Evolutionary conservation across 148 eudicot genomes (phyloP), one percentile per base, ranked within the genome.

Genomic region (Persicaria tinctoria): DNA sequence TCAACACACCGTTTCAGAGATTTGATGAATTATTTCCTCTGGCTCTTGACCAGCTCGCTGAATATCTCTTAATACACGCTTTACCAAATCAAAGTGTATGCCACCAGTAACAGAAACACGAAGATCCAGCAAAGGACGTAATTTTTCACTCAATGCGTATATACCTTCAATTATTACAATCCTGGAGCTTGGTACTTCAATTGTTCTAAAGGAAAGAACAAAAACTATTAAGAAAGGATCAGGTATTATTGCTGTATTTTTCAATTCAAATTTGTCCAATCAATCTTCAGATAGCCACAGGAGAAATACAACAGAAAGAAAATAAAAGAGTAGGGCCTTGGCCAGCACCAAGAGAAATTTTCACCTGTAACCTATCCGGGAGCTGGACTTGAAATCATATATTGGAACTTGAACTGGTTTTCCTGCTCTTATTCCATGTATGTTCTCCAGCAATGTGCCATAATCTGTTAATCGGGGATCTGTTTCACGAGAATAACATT

Each of bases 31-130:
- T 60, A 94, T 94, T 85, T 94, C 98, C 84, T 94, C 96, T 77
- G 98, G 98, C 83, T 91, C 98, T 81, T 94, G 97, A 57, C 97
- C 98, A 79, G 91, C 97, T 79, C 98, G 97, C 75, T 94, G 97
- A 81, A 91, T 92, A 84, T 94, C 98, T 75, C 97, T 87, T 60
- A 94, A 79, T 78, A 94, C 98, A 77, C 98, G 89, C 83, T 94
- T 94, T 51, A 94, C 98, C 38, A 94, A 87, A 83, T 94, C 98
- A 83, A 94, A 91, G 82, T 94, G 98, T 70, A 94, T 90, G 75
- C 98, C 98, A 60, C 98, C 98, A 63, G 98, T 94, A 76, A 94
- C 86, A 78, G 98, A 94, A 38, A 94, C 98, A 76, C 98, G 98
- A 48, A 94, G 98, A 83, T 94, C 96, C 45, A 94, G 85, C 51